Evolutionary conservation across 495 filamentous ascomycete species (phyloP).

Genomic region (Melanomma pulvis-pyrius): DNA sequence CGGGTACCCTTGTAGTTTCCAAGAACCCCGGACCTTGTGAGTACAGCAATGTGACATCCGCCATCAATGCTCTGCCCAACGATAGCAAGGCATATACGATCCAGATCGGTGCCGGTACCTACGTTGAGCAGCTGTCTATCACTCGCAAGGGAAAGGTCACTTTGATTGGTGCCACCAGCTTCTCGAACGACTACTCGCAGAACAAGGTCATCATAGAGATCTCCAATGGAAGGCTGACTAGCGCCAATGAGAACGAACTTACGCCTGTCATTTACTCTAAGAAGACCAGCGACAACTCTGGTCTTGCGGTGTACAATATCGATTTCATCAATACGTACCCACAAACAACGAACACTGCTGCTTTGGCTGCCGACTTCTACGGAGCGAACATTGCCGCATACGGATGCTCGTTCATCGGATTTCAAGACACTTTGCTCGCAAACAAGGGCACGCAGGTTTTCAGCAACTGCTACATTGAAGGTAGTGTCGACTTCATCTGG

Average conservation of each 20-base stretch:
- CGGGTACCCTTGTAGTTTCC: conserved; percentile 5
- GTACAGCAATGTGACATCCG: conserved; percentile 28
- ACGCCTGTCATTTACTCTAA: conserved; percentile 30
- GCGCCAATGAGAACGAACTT: conserved; percentile 19
- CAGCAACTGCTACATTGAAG: conserved; percentile 29
- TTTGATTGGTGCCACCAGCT: conserved; percentile 28
- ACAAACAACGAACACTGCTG: conserved; percentile 30
- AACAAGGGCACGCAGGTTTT: conserved; percentile 34
- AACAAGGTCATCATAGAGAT: conserved; percentile 32
- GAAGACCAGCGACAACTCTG: conserved; percentile 19
- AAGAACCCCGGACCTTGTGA: conserved; percentile 4
- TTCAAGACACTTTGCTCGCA: conserved; percentile 33
- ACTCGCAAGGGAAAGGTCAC: conserved; percentile 32
- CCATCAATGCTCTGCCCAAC: conserved; percentile 25
- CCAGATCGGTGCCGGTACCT: conserved; percentile 24
- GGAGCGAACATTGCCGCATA: conserved; percentile 30
- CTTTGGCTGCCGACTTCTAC: conserved; percentile 29
- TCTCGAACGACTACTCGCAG: conserved; percentile 22
- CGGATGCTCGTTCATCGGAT: conserved; percentile 33
- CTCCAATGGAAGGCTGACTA: conserved; percentile 13
- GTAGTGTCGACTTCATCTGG: conserved; percentile 28
- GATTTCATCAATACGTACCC: conserved; percentile 32
- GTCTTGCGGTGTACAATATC: conserved; percentile 32
- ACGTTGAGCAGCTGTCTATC: conserved; percentile 33
- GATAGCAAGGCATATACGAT: conserved; percentile 23